Evolutionary conservation across 306 rosid species (phyloP), one percentile per base, ranked within the genome.

Genomic region (Rosa persica): DNA sequence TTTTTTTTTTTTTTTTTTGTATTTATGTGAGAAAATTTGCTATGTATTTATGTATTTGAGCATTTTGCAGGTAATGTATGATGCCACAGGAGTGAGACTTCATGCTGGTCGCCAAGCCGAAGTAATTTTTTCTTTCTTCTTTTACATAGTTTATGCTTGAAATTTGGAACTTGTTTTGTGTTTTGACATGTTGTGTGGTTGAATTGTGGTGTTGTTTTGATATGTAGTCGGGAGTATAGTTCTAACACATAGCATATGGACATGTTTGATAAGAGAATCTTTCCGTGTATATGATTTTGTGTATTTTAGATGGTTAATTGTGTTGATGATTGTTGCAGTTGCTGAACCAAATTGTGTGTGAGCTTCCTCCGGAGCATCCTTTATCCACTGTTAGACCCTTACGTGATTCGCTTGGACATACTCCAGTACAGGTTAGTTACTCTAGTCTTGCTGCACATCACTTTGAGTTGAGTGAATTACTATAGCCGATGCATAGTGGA

Each of bases 51-150:
- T 22, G 66, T 34, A 76, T 44, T 72, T 39, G 23, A 19, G 78
- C 67, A 5, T 75, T 80, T 85, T 85, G 67, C 85, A 92, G 97
- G 98, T 94, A 52, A 94, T 94, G 98, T 94, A 92, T 80, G 98
- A 94, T 87, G 97, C 98, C 68, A 52, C 98, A 3, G 98, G 98
- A 51, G 97, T 95, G 71, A 90, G 98, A 85, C 96, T 90, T 81
- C 98, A 95, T 83, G 98, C 98, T 4, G 93, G 98, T 81, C 95
- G 89, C 22, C 98, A 95, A 78, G 98, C 98, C 30, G 98, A 91
- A 88, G 98, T 95, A 85, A 88, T 86, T 76, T 81, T 86, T 76
- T 81, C 62, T 73, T 25, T 13, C 2, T 22, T 52, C 66, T 30
- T 74, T 77, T 61, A 40, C 57, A 67, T 22, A 0, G 0, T 66